Base-by-base conservation (phyloP, 2,329 filamentous ascomycete genomes). In the Chrysosporium keratinophilum region DNA sequence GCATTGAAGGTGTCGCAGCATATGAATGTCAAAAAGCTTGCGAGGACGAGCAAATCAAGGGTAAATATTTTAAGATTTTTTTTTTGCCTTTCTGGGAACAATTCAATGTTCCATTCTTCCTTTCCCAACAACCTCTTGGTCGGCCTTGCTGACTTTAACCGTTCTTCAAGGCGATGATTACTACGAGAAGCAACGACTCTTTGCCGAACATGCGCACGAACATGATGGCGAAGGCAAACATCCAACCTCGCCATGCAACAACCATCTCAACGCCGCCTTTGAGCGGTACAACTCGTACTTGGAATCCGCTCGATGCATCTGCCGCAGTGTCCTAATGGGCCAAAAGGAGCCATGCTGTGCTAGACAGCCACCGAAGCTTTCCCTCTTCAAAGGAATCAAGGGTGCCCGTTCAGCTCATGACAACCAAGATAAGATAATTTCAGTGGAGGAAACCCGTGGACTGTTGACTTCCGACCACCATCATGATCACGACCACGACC, bases 211-310 rank as follows among this genome's bases (percentile, higher is more conserved):
- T 35, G 47, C 50, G 15, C 59, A 59, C 49, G 54, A 56, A 33
- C 59, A 60, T 42, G 60, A 56, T 20, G 56, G 56, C 14, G 52
- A 60, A n/a, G 58, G 56, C 43, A 56, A 54, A 12, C 57, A 60
- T 48, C 44, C 52, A 17, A 50, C 50, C 19, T 40, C 50, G 40
- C 58, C 61, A 17, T 64, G 62, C 57, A 58, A 49, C 47, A 54
- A 35, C 33, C 61, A 64, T 39, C 56, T 63, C 4, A 47, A 55
- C 35, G 54, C 59, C 23, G 62, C 62, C 23, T 60, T 62, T 48
- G 57, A 61, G 14, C 57, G 60, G 52, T 64, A 63, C 58, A 58
- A 57, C 47, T 57, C 55, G n/a, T 63, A 63, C 57, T 59, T 64
- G n/a, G 59, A 62, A 34, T 54, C 57, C 43, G 61, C 60, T 42